phyloP scores from a whole-genome alignment of 2,329 filamentous ascomycete genomes.

The Ophiostoma himal-ulmi region DNA sequence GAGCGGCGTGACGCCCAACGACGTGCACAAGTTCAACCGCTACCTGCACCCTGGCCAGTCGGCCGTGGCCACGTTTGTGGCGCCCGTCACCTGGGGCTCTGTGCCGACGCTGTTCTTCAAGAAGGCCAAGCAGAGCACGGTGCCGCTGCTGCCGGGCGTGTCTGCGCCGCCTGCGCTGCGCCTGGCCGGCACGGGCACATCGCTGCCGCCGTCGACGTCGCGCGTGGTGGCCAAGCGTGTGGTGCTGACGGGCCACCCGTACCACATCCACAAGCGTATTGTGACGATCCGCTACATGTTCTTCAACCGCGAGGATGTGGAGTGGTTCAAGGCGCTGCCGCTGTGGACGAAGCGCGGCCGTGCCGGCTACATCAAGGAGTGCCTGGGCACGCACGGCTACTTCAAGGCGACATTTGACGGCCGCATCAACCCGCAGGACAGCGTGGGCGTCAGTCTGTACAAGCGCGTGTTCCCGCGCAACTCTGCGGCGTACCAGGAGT shows the following conservation, averaged over 20 bases:
- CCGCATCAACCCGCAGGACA: slow-evolving; percentile 91
- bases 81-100: slow-evolving; percentile 85
- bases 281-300: slow-evolving; percentile 99
- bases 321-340: slow-evolving; percentile 95
- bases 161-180: slow-evolving; percentile 45
- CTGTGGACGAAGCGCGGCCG: slow-evolving; percentile 88
- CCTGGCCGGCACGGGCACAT: slow-evolving; percentile 81
- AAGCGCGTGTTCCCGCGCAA: slow-evolving; percentile 77
- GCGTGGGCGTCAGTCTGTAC: slow-evolving; percentile 83
- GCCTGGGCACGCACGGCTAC: slow-evolving; percentile 94
- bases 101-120: slow-evolving; percentile 84
- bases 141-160: slow-evolving; percentile 35
- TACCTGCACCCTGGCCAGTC: slow-evolving; percentile 87
- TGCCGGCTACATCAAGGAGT: slow-evolving; percentile 88
- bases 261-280: slow-evolving; percentile 97
- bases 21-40: slow-evolving; percentile 94
- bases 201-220: slow-evolving; percentile 66
- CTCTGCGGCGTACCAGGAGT: slow-evolving; percentile 46
- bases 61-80: slow-evolving; percentile 82
- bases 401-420: slow-evolving; percentile 99
- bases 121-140: slow-evolving; percentile 39
- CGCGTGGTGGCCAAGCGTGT: slow-evolving; percentile 90
- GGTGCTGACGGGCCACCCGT: slow-evolving; percentile 90
- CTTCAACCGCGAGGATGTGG: slow-evolving; percentile 91
- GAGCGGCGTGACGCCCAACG: slow-evolving; percentile 84